These are phyloP conservation scores for Hibiscus syriacus DNA, from an alignment of 345 rosid genomes.

Conservation along the genomic window DNA sequence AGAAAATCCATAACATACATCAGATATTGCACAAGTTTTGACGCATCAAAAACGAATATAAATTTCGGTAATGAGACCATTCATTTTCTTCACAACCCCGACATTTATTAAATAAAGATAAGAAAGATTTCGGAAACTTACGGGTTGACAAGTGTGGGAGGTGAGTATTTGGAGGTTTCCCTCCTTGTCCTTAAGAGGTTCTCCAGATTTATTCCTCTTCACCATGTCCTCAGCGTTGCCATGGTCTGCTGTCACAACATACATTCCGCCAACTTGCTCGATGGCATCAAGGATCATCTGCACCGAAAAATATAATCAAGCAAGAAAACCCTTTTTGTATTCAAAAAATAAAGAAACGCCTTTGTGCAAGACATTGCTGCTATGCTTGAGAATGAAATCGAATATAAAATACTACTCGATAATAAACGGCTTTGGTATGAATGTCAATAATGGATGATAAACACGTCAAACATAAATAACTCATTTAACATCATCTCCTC, in stretches of 20 bases:
- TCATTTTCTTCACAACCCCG: background rate
- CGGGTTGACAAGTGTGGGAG: conserved; percentile 91
- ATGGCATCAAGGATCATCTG: conserved; percentile 86
- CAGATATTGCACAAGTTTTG: background rate
- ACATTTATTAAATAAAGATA: background rate
- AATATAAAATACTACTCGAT: background rate
- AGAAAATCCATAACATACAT: background rate
- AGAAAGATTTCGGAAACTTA: conserved; percentile 28
- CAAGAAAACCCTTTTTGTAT: background rate
- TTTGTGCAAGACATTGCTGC: background rate
- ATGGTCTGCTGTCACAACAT: conserved; percentile 92
- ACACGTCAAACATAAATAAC: background rate
- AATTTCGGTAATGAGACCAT: background rate
- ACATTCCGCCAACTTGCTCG: conserved; percentile 84
- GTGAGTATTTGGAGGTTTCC: conserved; percentile 88
- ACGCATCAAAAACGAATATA: background rate
- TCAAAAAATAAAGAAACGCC: background rate
- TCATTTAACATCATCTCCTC: background rate
- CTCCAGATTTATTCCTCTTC: conserved; percentile 75
- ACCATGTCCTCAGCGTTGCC: conserved; percentile 99
- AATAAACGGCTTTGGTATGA: background rate
- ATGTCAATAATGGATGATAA: background rate
- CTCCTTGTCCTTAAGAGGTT: conserved; percentile 56
- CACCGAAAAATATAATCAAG: conserved; percentile 8
- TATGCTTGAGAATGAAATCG: background rate